These are phyloP conservation scores for Talaromyces funiculosus DNA, from an alignment of 2,329 filamentous ascomycete genomes.

Conservation along the genomic window DNA sequence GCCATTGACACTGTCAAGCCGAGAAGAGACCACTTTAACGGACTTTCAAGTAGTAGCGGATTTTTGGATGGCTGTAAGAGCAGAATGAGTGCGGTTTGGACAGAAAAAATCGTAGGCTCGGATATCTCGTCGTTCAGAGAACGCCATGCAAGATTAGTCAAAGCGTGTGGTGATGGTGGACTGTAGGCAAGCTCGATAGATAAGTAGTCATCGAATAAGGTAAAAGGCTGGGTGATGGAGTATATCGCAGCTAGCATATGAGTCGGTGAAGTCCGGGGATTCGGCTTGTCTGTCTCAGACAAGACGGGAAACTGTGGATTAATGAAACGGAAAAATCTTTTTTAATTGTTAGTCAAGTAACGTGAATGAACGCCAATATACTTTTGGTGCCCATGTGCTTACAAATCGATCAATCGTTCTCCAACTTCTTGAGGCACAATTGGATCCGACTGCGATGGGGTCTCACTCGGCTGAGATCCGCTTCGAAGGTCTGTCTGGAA, in stretches of 20 bases:
- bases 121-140: conserved; percentile 8
- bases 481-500: background rate
- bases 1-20: conserved; percentile 9
- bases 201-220: conserved; percentile 5
- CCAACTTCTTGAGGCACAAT: conserved; percentile 9
- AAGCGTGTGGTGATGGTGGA: background rate
- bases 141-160: conserved; percentile 7
- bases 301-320: conserved; percentile 8
- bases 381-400: background rate
- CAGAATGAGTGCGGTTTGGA: conserved; percentile 2
- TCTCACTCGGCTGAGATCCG: background rate
- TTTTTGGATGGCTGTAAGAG: conserved; percentile 6
- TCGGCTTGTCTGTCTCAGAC: background rate
- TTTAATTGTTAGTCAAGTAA: background rate
- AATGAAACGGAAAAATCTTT: conserved; percentile 6
- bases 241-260: conserved; percentile 9
- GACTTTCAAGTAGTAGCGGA: conserved; percentile 9
- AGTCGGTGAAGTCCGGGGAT: conserved; percentile 1
- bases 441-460: background rate
- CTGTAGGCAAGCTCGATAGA: conserved; percentile 7
- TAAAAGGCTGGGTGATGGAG: conserved; percentile 6
- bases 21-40: conserved; percentile 1
- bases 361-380: too few relatives aligned
- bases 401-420: conserved; percentile 10
- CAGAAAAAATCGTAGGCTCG: conserved; percentile 3